A percentile compares a stretch with the other conserved stretches of the same genome.
Evolutionary conservation across 2,329 filamentous ascomycete species (phyloP).

Genomic region (Talaromyces sp.): DNA sequence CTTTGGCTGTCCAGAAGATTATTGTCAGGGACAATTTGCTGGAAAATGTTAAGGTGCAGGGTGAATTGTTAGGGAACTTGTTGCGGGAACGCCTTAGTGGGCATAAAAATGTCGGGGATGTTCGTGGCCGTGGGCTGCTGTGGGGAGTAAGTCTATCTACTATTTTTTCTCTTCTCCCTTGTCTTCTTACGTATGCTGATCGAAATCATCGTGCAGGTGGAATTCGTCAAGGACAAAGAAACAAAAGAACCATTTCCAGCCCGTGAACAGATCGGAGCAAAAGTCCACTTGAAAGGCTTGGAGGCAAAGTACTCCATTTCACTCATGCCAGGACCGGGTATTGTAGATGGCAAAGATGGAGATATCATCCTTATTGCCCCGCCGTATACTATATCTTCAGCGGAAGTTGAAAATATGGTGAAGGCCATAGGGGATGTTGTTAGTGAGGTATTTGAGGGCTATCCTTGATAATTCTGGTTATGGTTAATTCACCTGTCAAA

Average conservation of each 20-base stretch:
- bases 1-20: slow-evolving; percentile 54
- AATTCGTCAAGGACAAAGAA: background rate
- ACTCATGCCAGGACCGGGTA: slow-evolving; percentile 53
- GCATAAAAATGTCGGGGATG: slow-evolving; percentile 50
- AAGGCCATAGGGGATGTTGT: background rate
- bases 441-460: background rate
- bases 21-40: slow-evolving; percentile 41
- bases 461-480: background rate
- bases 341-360: slow-evolving; percentile 54
- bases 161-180: background rate
- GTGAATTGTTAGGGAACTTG: background rate
- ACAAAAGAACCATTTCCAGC: background rate
- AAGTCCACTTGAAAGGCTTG: slow-evolving; percentile 9
- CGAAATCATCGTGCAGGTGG: background rate
- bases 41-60: slow-evolving; percentile 20
- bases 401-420: background rate
- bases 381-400: slow-evolving; percentile 19
- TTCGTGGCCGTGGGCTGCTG: slow-evolving; percentile 11
- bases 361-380: slow-evolving; percentile 46
- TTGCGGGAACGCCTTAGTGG: slow-evolving; percentile 29
- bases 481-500: too few relatives aligned
- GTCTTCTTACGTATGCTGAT: background rate
- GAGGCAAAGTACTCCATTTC: slow-evolving; percentile 57
- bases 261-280: background rate
- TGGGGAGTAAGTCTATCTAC: slow-evolving; percentile 1